These are phyloP conservation scores for Lentinus polychrous DNA, from an alignment of 1,284 basidiomycete species.

Conservation along the genomic window DNA sequence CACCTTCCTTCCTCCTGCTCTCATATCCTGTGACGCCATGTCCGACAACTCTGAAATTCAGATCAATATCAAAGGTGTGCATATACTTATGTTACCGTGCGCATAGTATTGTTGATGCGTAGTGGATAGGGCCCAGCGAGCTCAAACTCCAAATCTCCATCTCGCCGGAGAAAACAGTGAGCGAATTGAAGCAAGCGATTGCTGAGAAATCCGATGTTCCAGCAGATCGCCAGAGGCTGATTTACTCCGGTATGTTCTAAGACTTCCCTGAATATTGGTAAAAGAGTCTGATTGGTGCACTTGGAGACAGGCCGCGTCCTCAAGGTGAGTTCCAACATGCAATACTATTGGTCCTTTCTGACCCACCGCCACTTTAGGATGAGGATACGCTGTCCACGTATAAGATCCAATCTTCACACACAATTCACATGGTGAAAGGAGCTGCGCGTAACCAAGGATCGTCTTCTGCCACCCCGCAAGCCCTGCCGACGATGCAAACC, in stretches of 20 bases:
- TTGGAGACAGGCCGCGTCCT: conserved; percentile 53
- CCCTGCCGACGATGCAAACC: conserved; percentile 73
- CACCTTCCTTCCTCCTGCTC: neutral
- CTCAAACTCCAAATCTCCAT: conserved; percentile 86
- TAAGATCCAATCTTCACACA: conserved; percentile 84
- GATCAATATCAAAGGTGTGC: conserved; percentile 69
- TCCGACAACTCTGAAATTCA: conserved; percentile 48
- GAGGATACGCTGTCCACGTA: conserved; percentile 77
- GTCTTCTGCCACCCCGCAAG: conserved; percentile 27
- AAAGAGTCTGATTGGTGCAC: neutral
- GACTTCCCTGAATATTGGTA: neutral
- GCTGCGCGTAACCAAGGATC: conserved; percentile 47
- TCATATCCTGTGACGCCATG: neutral
- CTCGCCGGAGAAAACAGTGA: conserved; percentile 69
- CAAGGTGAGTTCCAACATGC: conserved; percentile 40
- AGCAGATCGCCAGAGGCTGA: conserved; percentile 77
- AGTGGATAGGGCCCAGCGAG: conserved; percentile 68
- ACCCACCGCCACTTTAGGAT: conserved; percentile 45
- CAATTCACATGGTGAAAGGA: conserved; percentile 92
- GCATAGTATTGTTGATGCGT: neutral
- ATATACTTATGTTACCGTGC: neutral
- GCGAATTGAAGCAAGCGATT: conserved; percentile 82
- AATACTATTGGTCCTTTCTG: conserved; percentile 2
- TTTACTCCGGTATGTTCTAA: conserved; percentile 71
- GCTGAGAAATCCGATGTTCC: conserved; percentile 80